phyloP scores from a whole-genome alignment of 768 basidiomycete genomes.

The Russula foetens region DNA sequence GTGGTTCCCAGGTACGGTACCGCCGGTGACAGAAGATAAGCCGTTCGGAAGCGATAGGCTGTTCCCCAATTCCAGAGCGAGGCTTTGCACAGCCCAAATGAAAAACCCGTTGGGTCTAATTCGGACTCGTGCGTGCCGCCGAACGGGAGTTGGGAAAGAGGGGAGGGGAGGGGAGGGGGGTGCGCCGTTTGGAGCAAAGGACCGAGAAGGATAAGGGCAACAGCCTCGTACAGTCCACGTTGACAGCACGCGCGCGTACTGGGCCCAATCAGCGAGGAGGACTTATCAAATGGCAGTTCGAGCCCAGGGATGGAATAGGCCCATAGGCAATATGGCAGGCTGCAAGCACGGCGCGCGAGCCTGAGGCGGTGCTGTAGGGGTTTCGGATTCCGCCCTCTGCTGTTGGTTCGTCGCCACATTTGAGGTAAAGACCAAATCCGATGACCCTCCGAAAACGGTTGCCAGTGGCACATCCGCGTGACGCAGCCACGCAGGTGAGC shows the following conservation, averaged over 20 bases:
- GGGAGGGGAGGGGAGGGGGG: neutral
- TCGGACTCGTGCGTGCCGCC: neutral
- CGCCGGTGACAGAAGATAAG: too few species aligned
- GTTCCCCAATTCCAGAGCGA: neutral
- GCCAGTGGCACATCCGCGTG: too few species aligned
- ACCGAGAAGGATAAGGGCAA: neutral
- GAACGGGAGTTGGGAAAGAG: neutral
- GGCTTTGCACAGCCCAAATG: neutral
- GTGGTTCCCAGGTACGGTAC: neutral
- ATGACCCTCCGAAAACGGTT: too few species aligned
- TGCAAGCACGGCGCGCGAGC: neutral
- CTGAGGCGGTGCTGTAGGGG: constrained; percentile 8
- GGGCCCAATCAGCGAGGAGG: constrained; percentile 1
- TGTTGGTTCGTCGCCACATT: too few species aligned
- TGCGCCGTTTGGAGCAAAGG: too few species aligned
- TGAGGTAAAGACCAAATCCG: too few species aligned
- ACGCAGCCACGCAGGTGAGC: too few species aligned
- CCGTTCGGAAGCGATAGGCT: neutral
- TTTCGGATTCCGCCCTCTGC: too few species aligned
- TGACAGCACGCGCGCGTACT: neutral
- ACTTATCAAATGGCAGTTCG: neutral
- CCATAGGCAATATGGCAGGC: too few species aligned
- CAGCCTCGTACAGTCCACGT: constrained; percentile 9
- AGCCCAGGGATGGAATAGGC: too few species aligned
- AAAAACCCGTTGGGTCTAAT: neutral